These are phyloP conservation scores for Parachaetomium inaequale DNA, from an alignment of 495 filamentous ascomycete species.

Conservation along the genomic window DNA sequence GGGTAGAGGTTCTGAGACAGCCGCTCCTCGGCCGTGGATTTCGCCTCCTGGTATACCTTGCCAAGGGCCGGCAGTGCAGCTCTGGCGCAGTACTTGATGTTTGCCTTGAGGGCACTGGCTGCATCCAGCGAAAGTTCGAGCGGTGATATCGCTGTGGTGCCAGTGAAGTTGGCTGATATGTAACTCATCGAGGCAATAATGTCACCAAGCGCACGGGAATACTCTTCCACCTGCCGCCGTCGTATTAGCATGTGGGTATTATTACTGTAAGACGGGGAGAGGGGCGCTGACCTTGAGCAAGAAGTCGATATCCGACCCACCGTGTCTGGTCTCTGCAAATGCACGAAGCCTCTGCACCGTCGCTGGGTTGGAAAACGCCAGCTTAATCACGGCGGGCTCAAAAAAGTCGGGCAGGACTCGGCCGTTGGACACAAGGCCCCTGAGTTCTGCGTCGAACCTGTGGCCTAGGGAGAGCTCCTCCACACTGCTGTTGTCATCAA, in stretches of 20 bases:
- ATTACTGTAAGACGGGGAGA: not conserved
- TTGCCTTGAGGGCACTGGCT: slow-evolving; percentile 34
- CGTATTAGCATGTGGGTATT: not conserved
- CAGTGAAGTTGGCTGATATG: slow-evolving; percentile 46
- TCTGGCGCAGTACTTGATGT: slow-evolving; percentile 41
- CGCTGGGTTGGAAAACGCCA: slow-evolving; percentile 44
- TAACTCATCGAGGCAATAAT: slow-evolving; percentile 41
- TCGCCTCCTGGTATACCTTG: slow-evolving; percentile 44
- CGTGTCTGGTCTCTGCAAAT: slow-evolving; percentile 43
- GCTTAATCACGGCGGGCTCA: slow-evolving; percentile 44
- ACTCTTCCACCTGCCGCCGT: slow-evolving; percentile 34
- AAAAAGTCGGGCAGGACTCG: slow-evolving; percentile 39
- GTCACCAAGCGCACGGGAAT: slow-evolving; percentile 33
- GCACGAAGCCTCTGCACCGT: slow-evolving; percentile 41
- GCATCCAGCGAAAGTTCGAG: slow-evolving; percentile 37
- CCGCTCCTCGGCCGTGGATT: slow-evolving; percentile 40
- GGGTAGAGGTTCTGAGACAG: slow-evolving; percentile 47
- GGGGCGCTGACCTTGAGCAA: slow-evolving; percentile 39
- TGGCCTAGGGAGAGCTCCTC: slow-evolving; percentile 18
- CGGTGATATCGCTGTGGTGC: slow-evolving; percentile 38
- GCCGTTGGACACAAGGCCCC: not conserved
- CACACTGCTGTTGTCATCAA: slow-evolving; percentile 18
- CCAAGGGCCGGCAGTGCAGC: slow-evolving; percentile 43
- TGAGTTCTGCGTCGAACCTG: not conserved
- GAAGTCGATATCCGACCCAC: slow-evolving; percentile 48